Evolutionary conservation across 345 rosid species (phyloP).

Genomic region (Adansonia digitata): DNA sequence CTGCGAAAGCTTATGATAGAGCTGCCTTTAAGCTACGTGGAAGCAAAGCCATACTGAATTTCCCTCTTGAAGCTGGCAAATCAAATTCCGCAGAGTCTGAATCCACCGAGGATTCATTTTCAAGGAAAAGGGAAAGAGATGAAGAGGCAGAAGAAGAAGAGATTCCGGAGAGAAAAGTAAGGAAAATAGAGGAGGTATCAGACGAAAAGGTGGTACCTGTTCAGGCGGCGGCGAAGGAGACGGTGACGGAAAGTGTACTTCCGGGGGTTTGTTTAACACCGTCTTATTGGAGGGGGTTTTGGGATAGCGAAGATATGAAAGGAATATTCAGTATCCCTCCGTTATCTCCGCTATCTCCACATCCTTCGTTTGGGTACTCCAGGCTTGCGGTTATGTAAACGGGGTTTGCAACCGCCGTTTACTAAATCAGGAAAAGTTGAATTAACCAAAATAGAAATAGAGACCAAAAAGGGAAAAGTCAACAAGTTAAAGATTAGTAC

Average conservation of each 20-base stretch:
- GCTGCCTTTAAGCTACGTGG: not conserved
- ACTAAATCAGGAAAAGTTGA: not conserved
- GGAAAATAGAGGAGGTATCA: not conserved
- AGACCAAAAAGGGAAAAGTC: not conserved
- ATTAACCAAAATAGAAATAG: not conserved
- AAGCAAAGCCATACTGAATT: not conserved
- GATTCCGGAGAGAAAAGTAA: not conserved
- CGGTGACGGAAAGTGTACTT: not conserved
- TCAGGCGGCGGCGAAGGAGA: not conserved
- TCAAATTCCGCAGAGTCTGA: not conserved
- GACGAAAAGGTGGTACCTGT: not conserved
- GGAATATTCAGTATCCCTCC: slow-evolving; percentile 1
- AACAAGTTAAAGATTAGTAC: too few relatives aligned
- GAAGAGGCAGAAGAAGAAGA: not conserved
- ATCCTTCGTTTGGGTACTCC: not conserved
- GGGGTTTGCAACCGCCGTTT: not conserved
- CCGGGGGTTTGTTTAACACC: not conserved
- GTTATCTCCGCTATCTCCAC: not conserved
- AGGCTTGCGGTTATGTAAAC: too few relatives aligned
- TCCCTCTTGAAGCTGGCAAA: not conserved
- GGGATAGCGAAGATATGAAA: not conserved
- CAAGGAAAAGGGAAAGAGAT: not conserved
- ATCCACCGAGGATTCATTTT: not conserved
- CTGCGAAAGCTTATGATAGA: not conserved
- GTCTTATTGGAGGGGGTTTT: not conserved